phyloP scores from a whole-genome alignment of 805 yeast genomes.

The Candida ortonii region DNA sequence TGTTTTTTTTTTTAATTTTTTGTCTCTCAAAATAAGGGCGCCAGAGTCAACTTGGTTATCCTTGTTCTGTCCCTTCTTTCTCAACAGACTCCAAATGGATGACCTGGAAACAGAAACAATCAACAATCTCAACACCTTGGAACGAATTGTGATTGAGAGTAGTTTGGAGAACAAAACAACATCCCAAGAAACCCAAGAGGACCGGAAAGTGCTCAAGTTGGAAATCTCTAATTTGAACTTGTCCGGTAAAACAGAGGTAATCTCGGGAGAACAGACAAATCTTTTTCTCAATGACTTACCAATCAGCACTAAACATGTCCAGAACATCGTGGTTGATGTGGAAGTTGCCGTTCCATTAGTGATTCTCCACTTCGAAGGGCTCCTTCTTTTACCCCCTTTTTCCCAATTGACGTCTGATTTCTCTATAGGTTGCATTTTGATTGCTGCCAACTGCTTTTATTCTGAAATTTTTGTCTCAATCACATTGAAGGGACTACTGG shows the following conservation, averaged over 20 bases:
- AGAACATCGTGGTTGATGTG: slow-evolving; percentile 9
- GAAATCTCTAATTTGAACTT: no score
- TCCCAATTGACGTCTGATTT: slow-evolving; percentile 8
- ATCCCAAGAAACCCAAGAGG: no score
- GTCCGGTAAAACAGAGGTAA: no score
- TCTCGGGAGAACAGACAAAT: slow-evolving; percentile 6
- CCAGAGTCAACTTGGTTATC: no score
- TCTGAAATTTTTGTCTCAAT: slow-evolving; percentile 14
- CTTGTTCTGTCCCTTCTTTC: slow-evolving; percentile 1
- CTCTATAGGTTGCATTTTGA: slow-evolving; percentile 10
- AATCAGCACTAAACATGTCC: slow-evolving; percentile 7
- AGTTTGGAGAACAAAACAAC: no score
- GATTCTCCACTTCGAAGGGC: no score
- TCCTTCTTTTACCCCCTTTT: no score
- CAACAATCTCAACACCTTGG: slow-evolving; percentile 11
- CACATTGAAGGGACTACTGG: slow-evolving; percentile 11
- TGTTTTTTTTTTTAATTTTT: slow-evolving; percentile 21
- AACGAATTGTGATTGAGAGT: no score
- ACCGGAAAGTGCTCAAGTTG: no score
- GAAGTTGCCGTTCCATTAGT: slow-evolving; percentile 6
- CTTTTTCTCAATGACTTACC: slow-evolving; percentile 3
- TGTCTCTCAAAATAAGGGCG: slow-evolving; percentile 1
- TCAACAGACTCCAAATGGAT: slow-evolving; percentile 1
- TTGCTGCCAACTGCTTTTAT: slow-evolving; percentile 10
- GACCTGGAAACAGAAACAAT: slow-evolving; percentile 5